phyloP scores from a whole-genome alignment of 805 yeast genomes.

The Metschnikowia drakensbergensis region DNA sequence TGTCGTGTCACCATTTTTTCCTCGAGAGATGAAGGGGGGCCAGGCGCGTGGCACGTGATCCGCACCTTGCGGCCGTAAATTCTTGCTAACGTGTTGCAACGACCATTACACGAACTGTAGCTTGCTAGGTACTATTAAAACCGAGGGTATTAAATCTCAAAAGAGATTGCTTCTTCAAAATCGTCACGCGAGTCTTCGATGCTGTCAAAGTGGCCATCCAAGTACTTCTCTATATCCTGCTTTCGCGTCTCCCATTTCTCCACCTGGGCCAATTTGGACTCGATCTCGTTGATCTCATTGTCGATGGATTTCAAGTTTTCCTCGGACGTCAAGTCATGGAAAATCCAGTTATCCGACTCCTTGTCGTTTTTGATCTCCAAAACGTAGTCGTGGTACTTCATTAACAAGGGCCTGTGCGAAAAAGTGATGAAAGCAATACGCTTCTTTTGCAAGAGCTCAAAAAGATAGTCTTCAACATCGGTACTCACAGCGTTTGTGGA shows the following conservation, averaged over 20 bases:
- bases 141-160: slow-evolving; percentile 8
- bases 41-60: slow-evolving; percentile 7
- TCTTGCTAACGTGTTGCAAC: not conserved
- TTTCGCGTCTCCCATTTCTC: slow-evolving; percentile 59
- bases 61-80: not conserved
- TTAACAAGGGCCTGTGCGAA: slow-evolving; percentile 76
- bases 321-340: slow-evolving; percentile 62
- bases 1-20: slow-evolving; percentile 3
- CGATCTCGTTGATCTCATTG: slow-evolving; percentile 67
- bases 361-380: slow-evolving; percentile 59
- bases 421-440: slow-evolving; percentile 77
- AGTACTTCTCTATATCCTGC: slow-evolving; percentile 49
- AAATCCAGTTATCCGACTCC: slow-evolving; percentile 34
- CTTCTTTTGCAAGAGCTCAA: slow-evolving; percentile 66
- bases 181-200: slow-evolving; percentile 12
- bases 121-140: not conserved
- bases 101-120: not conserved
- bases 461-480: slow-evolving; percentile 84
- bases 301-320: slow-evolving; percentile 67
- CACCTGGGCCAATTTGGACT: slow-evolving; percentile 56
- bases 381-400: slow-evolving; percentile 78
- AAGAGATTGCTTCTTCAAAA: slow-evolving; percentile 9
- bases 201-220: slow-evolving; percentile 38
- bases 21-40: slow-evolving; percentile 8
- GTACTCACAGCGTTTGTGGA: slow-evolving; percentile 91